Evolutionary conservation across 2,329 filamentous ascomycete species (phyloP).

Genomic region (Fusarium irregulare): DNA sequence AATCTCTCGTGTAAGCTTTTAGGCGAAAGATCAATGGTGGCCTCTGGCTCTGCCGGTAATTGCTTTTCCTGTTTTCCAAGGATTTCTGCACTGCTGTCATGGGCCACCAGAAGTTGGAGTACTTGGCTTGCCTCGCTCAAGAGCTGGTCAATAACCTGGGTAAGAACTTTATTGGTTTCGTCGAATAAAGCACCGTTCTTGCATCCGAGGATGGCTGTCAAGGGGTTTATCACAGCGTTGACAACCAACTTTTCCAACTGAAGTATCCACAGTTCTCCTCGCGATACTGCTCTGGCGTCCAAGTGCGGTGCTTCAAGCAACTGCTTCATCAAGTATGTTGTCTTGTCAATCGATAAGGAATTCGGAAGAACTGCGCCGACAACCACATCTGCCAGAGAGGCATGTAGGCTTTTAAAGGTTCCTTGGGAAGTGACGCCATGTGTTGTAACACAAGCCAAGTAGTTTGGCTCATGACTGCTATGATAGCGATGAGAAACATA

Average conservation of each 20-base stretch:
- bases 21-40: slow-evolving; percentile 27
- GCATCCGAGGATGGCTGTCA: slow-evolving; percentile 82
- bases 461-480: slow-evolving; percentile 66
- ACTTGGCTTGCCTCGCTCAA: slow-evolving; percentile 80
- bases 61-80: slow-evolving; percentile 41
- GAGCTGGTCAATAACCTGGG: slow-evolving; percentile 73
- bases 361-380: slow-evolving; percentile 60
- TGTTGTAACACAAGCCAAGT: slow-evolving; percentile 74
- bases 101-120: slow-evolving; percentile 74
- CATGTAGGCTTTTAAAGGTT: slow-evolving; percentile 64
- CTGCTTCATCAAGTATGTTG: slow-evolving; percentile 55
- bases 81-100: slow-evolving; percentile 61
- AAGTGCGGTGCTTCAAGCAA: slow-evolving; percentile 59
- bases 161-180: slow-evolving; percentile 62
- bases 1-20: slow-evolving; percentile 54
- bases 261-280: slow-evolving; percentile 62
- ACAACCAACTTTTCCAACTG: slow-evolving; percentile 89
- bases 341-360: slow-evolving; percentile 15
- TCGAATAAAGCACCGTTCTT: slow-evolving; percentile 82
- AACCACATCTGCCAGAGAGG: slow-evolving; percentile 60
- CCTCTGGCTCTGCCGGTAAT: slow-evolving; percentile 1
- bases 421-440: slow-evolving; percentile 66
- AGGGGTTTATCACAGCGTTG: slow-evolving; percentile 83
- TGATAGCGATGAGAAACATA: slow-evolving; percentile 59
- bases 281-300: slow-evolving; percentile 53